Base-by-base conservation (phyloP, 2,329 filamentous ascomycete genomes). In the Claviceps sorghi region DNA sequence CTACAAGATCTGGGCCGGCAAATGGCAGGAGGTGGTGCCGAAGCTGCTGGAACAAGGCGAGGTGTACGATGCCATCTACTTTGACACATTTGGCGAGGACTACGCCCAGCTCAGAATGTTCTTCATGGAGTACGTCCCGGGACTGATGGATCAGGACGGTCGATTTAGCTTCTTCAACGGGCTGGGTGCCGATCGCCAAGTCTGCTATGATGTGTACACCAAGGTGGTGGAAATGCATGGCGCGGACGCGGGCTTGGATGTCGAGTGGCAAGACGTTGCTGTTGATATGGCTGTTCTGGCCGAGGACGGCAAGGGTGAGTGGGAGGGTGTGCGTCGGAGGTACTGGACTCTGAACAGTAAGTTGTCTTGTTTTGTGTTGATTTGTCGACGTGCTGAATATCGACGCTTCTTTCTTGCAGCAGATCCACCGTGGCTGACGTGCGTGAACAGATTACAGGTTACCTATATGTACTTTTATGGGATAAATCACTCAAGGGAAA, bases 181-280 rank as follows among this genome's bases (percentile, higher is more conserved):
- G 0, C 80, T 97, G 53, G 93, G 93, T 0, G 93, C 93, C 2
- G 93, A 98, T 69, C 76, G 93, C 46, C 83, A 84, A 66, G 83
- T 97, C 56, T 95, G 88, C 68, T 97, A 97, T 68, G 93, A 97
- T 69, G 90, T 98, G 26, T 97, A 97, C 69, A 86, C 84, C 51
- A 88, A 86, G 65, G 88, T 97, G 2, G 84, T 88, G 1, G 91
- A 97, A 68, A 83, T 95, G 75, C 89, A 97, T 68, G 74, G 94
- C 22, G 80, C 84, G 56, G 90, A 97, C 59, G 88, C 88, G 10
- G 90, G 90, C 0, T 79, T 96, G 59, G 91, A 97, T 61, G 81
- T 91, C 1, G 86, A 90, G 50, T 97, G 89, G 89, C 77, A 83
- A 51, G 84, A 84, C 52, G 78, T 93, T 36, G 72, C 78, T 6